phyloP scores from a whole-genome alignment of 768 basidiomycete species.

The Termitomyces sp. region DNA sequence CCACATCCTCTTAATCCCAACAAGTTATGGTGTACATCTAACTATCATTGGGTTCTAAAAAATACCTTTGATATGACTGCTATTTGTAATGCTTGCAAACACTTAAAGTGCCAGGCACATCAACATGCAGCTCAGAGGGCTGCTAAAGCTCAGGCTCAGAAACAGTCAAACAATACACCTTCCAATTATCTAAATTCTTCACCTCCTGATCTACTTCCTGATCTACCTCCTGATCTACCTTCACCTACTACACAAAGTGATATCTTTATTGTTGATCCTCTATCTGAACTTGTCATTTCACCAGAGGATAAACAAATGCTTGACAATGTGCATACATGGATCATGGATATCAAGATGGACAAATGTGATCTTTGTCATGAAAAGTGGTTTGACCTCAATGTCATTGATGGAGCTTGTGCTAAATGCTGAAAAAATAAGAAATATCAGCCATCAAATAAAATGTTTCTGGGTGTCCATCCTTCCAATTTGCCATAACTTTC shows the following conservation, averaged over 20 bases:
- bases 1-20: background rate
- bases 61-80: background rate
- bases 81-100: background rate
- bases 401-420: background rate
- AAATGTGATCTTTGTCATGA: constrained; percentile 2
- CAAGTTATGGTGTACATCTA: background rate
- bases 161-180: background rate
- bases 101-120: background rate
- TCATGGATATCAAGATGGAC: background rate
- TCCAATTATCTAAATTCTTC: too few relatives aligned
- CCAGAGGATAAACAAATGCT: background rate
- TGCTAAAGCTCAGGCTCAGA: background rate
- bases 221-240: too few relatives aligned
- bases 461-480: background rate
- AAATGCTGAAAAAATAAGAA: background rate
- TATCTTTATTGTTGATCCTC: background rate
- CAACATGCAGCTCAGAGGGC: background rate
- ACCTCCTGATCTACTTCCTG: too few relatives aligned
- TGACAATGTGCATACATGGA: background rate
- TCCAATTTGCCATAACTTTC: background rate
- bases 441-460: constrained; percentile 4
- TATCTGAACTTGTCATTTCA: background rate
- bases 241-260: background rate
- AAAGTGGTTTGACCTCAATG: constrained; percentile 4
- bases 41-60: background rate